Conservation (phyloP, 345 rosid species). For the Pelargonium nanum region DNA sequence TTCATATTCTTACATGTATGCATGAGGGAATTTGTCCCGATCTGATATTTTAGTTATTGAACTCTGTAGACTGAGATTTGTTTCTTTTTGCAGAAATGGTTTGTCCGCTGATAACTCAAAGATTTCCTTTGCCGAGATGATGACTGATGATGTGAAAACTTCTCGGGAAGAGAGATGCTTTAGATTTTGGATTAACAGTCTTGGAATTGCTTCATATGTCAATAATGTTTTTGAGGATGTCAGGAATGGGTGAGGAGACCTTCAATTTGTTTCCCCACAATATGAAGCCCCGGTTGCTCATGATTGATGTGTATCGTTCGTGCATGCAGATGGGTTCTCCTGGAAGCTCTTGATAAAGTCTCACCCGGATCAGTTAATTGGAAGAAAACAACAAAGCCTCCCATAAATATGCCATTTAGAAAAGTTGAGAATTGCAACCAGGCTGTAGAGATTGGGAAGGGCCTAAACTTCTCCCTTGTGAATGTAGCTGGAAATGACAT, state of each 20-base stretch:
- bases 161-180: constrained; percentile 97
- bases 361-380: constrained; percentile 65
- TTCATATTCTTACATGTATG: neutral
- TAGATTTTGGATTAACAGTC: constrained; percentile 97
- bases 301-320: constrained; percentile 15
- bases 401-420: constrained; percentile 85
- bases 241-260: constrained; percentile 62
- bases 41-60: neutral
- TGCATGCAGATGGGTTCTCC: constrained; percentile 73
- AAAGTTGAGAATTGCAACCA: constrained; percentile 91
- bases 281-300: neutral
- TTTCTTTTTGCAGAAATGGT: constrained; percentile 65
- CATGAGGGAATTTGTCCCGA: neutral
- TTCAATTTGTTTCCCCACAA: constrained; percentile 5
- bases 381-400: constrained; percentile 78
- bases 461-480: constrained; percentile 72
- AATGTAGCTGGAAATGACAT: constrained; percentile 95
- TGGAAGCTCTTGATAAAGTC: constrained; percentile 74
- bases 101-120: constrained; percentile 52
- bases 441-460: constrained; percentile 66
- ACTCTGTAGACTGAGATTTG: constrained; percentile 7
- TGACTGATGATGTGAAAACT: constrained; percentile 90
- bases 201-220: constrained; percentile 68
- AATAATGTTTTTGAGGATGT: constrained; percentile 89
- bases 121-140: constrained; percentile 83